Conservation (phyloP, 2,329 filamentous ascomycete genomes). For the Exserohilum turcica region DNA sequence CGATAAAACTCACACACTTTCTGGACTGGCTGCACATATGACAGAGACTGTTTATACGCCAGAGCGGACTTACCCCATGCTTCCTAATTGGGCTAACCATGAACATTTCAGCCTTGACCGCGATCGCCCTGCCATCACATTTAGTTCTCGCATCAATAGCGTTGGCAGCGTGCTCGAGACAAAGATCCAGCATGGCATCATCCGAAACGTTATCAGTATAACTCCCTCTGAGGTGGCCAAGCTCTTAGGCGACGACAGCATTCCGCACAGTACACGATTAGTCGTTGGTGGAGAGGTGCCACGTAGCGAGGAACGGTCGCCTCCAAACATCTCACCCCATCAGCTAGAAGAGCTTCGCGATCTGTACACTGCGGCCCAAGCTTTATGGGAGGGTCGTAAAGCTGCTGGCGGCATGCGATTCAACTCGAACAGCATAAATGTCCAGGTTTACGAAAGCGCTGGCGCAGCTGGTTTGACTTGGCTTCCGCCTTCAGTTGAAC, state of each 20-base stretch:
- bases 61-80: slow-evolving; percentile 62
- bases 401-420: slow-evolving; percentile 48
- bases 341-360: slow-evolving; percentile 43
- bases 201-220: slow-evolving; percentile 61
- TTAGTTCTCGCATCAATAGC: slow-evolving; percentile 61
- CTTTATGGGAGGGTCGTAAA: slow-evolving; percentile 40
- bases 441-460: slow-evolving; percentile 46
- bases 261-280: slow-evolving; percentile 20
- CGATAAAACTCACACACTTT: slow-evolving; percentile 61
- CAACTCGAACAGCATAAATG: slow-evolving; percentile 29
- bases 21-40: slow-evolving; percentile 65
- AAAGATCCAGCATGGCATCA: slow-evolving; percentile 58
- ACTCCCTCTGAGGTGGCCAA: slow-evolving; percentile 51
- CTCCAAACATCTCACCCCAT: slow-evolving; percentile 22
- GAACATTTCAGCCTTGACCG: slow-evolving; percentile 59
- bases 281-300: slow-evolving; percentile 35
- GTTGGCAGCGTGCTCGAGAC: slow-evolving; percentile 60
- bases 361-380: slow-evolving; percentile 44
- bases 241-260: slow-evolving; percentile 45
- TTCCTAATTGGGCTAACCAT: slow-evolving; percentile 57
- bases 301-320: slow-evolving; percentile 2
- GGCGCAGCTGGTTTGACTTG: slow-evolving; percentile 44
- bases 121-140: slow-evolving; percentile 63
- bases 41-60: slow-evolving; percentile 63
- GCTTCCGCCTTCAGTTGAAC: slow-evolving; percentile 49